Conservation (phyloP, 345 rosid species). For the Moricandia arvensis region DNA sequence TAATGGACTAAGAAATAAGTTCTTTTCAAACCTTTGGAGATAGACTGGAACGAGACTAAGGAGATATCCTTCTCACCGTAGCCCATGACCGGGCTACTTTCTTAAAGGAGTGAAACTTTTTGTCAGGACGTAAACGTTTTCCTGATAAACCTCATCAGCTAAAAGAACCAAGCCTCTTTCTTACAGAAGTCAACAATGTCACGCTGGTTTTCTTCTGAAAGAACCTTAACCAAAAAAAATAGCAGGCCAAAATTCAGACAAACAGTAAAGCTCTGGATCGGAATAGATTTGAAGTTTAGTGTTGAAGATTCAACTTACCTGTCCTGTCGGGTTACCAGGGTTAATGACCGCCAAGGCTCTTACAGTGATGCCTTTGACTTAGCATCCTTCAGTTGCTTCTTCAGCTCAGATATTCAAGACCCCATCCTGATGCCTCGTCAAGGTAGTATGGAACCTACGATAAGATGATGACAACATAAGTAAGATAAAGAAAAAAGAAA, state of each 20-base stretch:
- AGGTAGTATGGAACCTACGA: constrained; percentile 91
- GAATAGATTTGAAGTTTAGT: not conserved
- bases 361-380: constrained; percentile 67
- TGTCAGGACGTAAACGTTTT: constrained; percentile 87
- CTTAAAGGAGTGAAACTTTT: constrained; percentile 87
- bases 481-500: constrained; percentile 3
- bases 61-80: constrained; percentile 70
- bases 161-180: constrained; percentile 86
- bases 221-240: constrained; percentile 55
- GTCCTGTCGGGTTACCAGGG: constrained; percentile 96
- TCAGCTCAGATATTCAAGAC: constrained; percentile 80
- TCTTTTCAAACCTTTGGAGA: constrained; percentile 69
- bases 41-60: constrained; percentile 87
- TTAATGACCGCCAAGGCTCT: constrained; percentile 92
- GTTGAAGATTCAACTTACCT: constrained; percentile 45
- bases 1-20: not conserved
- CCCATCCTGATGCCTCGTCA: constrained; percentile 92
- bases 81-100: constrained; percentile 88
- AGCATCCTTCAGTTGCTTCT: constrained; percentile 81
- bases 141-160: constrained; percentile 96
- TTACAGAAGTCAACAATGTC: constrained; percentile 83
- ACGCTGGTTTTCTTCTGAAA: constrained; percentile 78
- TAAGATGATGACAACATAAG: constrained; percentile 4
- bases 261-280: not conserved
- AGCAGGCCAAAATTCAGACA: constrained; percentile 6